phyloP scores from a whole-genome alignment of 441 rosid species.

The Syzygium malaccense region DNA sequence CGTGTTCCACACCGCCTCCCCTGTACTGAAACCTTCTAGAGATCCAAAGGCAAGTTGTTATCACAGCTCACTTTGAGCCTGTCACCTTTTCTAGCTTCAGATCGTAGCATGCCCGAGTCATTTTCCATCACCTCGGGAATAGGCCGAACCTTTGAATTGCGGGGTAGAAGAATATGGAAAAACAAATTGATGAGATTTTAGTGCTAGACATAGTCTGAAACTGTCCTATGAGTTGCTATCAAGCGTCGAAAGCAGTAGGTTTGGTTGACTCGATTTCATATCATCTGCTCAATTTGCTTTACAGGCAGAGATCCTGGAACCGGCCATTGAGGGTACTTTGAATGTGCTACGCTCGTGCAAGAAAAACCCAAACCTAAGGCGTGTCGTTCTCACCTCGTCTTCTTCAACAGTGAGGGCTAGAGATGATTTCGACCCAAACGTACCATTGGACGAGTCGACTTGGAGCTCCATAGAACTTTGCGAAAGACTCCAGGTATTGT shows the following conservation, averaged over 20 bases:
- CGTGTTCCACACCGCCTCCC: slow-evolving; percentile 91
- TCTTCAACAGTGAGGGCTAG: slow-evolving; percentile 70
- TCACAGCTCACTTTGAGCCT: not conserved
- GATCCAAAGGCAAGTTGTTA: slow-evolving; percentile 55
- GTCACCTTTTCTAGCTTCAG: not conserved
- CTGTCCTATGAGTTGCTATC: not conserved
- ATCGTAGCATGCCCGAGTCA: not conserved
- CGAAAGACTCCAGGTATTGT: slow-evolving; percentile 43
- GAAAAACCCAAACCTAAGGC: slow-evolving; percentile 51
- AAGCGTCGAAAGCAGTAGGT: not conserved
- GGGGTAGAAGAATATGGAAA: not conserved
- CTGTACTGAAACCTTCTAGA: slow-evolving; percentile 61
- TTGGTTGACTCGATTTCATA: not conserved
- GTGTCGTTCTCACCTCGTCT: slow-evolving; percentile 81
- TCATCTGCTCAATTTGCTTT: not conserved
- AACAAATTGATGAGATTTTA: not conserved
- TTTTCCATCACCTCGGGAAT: not conserved
- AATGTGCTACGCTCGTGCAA: slow-evolving; percentile 73
- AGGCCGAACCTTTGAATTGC: not conserved
- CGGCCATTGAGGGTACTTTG: slow-evolving; percentile 73
- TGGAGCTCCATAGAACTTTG: slow-evolving; percentile 82
- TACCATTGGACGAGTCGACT: slow-evolving; percentile 66
- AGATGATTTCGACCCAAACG: slow-evolving; percentile 48
- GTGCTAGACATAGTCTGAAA: not conserved
- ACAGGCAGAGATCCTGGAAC: slow-evolving; percentile 71